Base-by-base conservation (phyloP, 495 filamentous ascomycete species). In the Penicillium samsonianum region DNA sequence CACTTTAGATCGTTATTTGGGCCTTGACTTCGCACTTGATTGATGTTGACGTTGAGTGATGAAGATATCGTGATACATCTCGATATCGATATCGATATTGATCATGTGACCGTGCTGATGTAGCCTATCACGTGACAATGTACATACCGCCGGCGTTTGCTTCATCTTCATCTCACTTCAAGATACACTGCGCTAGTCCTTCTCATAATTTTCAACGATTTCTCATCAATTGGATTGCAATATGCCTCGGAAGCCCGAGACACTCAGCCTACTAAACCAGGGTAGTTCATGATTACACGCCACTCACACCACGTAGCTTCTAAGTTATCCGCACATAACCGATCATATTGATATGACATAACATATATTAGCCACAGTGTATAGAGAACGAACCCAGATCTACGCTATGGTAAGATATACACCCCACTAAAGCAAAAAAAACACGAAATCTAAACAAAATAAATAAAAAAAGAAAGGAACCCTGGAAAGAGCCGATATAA, bases 41-140 rank as follows among this genome's bases (percentile, higher is more conserved):
- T 4, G n/a, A 31, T 19, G 45, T 47, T 30, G 30, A 17, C n/a
- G 45, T 20, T 28, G 45, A 48, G n/a, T 8, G n/a, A 48, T 48
- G 45, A 48, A 48, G 45, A 48, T 48, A 48, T 48, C 45, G 17
- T 17, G 45, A 6, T 48, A 47, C 45, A 30, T 47, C 26, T 31
- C 53, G 53, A 35, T 55, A 55, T 55, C 53, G 45, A 31, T 48
- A 48, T 43, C 53, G 53, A 35, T 55, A 55, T 55, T 20, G 45
- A 30, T 23, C 53, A 55, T 25, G 53, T 55, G 45, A 33, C 11
- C 3, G 0, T 1, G 2, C 17, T 7, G n/a, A 19, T 47, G 2
- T 30, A 11, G 7, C 4, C 11, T 3, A 14, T 38, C 45, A 48
- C 45, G 45, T 48, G 45, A 48, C 26, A 6, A 0, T 45, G 2